Percentiles rank a stretch among this genome's conserved stretches.
Conservation (phyloP, 108 stramenopile genomes). For the Schizochytrium sp. region DNA sequence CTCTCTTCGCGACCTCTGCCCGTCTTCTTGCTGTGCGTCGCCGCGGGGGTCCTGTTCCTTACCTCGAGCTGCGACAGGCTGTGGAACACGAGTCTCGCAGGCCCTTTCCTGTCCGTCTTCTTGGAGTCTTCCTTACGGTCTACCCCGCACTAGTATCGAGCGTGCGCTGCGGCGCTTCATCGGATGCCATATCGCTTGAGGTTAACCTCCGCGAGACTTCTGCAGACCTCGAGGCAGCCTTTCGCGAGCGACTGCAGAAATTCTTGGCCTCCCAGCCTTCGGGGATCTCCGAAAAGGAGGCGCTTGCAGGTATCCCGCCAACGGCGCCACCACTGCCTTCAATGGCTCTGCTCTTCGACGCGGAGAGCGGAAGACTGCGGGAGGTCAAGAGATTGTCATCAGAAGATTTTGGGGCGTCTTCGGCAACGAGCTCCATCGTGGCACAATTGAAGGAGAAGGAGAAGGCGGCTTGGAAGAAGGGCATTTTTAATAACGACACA, state of each 20-base stretch:
- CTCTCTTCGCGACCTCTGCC: background rate
- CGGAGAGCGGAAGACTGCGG: background rate
- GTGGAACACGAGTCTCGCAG: background rate
- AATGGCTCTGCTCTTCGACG: background rate
- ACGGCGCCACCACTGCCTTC: background rate
- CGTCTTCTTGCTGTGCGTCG: background rate
- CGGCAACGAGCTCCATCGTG: no score
- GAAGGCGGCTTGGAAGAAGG: no score
- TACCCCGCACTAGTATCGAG: background rate
- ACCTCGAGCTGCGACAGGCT: background rate
- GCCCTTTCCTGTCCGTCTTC: background rate
- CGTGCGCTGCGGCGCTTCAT: slow-evolving; percentile 21
- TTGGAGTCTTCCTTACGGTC: slow-evolving; percentile 11
- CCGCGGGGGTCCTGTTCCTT: background rate
- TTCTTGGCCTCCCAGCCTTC: background rate
- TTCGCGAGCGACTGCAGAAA: background rate
- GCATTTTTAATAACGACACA: no score
- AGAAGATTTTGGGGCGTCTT: no score
- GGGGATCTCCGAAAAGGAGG: background rate
- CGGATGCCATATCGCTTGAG: background rate
- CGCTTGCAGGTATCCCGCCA: background rate
- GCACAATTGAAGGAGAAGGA: no score
- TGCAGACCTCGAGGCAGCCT: background rate
- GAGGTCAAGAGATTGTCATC: no score
- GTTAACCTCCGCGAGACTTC: background rate